Conservation (phyloP, 2,329 filamentous ascomycete species). For the Venturia pyrina region DNA sequence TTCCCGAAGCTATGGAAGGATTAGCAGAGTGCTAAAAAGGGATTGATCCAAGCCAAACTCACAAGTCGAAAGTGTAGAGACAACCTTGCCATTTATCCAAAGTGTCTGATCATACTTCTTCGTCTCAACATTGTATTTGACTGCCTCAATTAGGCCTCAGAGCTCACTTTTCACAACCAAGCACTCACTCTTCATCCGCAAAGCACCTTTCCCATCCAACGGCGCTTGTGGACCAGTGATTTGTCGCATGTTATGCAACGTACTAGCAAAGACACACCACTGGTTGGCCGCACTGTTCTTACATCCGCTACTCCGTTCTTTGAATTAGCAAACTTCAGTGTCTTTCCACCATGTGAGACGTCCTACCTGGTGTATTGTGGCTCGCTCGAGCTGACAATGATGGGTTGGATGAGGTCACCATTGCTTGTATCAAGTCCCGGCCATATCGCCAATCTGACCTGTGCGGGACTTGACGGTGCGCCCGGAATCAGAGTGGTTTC, state of each 20-base stretch:
- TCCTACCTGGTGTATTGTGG: neutral
- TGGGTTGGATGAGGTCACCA: slow-evolving; percentile 10
- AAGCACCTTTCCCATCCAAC: neutral
- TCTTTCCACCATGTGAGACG: neutral
- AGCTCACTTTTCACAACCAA: neutral
- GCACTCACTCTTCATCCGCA: slow-evolving; percentile 7
- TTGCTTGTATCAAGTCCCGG: slow-evolving; percentile 6
- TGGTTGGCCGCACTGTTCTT: neutral
- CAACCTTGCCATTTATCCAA: slow-evolving; percentile 1
- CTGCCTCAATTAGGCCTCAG: neutral
- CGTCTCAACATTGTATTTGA: neutral
- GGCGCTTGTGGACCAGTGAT: neutral
- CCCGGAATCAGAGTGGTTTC: slow-evolving; percentile 9
- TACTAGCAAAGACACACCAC: slow-evolving; percentile 11
- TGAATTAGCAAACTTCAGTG: neutral
- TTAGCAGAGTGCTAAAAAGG: neutral
- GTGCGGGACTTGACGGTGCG: neutral
- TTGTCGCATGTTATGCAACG: slow-evolving; percentile 6
- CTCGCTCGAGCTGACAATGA: slow-evolving; percentile 5
- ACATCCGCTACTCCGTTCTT: neutral
- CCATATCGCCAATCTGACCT: slow-evolving; percentile 8
- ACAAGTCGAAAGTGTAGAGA: slow-evolving; percentile 7
- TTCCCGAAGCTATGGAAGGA: neutral
- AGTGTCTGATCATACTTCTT: slow-evolving; percentile 8
- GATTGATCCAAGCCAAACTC: neutral